Conservation (phyloP, 441 rosid species). For the Aquilaria agallochum region DNA sequence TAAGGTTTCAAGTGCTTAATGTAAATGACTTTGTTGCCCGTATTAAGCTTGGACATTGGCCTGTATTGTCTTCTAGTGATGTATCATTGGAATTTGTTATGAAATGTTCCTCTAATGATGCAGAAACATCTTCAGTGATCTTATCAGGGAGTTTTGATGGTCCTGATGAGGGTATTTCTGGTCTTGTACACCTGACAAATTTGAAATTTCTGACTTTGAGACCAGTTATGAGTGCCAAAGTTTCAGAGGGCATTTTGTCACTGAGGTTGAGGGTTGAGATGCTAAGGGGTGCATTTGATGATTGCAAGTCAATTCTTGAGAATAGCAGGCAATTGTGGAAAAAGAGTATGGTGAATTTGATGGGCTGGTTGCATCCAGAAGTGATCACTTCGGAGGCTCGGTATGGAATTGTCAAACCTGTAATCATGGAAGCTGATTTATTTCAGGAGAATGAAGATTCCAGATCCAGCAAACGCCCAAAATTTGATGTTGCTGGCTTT, state of each 20-base stretch:
- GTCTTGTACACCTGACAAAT: slow-evolving; percentile 76
- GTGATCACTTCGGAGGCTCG: slow-evolving; percentile 78
- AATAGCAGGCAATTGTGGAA: slow-evolving; percentile 75
- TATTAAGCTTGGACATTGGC: slow-evolving; percentile 93
- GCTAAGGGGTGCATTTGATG: slow-evolving; percentile 62
- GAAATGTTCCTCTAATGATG: slow-evolving; percentile 28
- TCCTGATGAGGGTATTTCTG: slow-evolving; percentile 78
- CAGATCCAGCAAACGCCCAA: slow-evolving; percentile 36
- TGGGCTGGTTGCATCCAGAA: slow-evolving; percentile 95
- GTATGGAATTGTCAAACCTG: slow-evolving; percentile 42
- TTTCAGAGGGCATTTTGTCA: slow-evolving; percentile 38
- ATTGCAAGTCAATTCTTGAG: slow-evolving; percentile 75
- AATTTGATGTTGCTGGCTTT: slow-evolving; percentile 74
- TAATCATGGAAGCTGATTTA: slow-evolving; percentile 28
- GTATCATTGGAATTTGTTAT: slow-evolving; percentile 60
- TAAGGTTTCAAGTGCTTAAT: slow-evolving; percentile 64
- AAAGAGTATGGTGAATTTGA: slow-evolving; percentile 84
- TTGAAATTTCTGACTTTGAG: slow-evolving; percentile 65
- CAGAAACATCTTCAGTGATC: slow-evolving; percentile 36
- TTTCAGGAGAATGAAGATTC: slow-evolving; percentile 23
- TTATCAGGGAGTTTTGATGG: slow-evolving; percentile 83
- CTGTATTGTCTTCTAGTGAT: slow-evolving; percentile 60
- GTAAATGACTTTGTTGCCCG: slow-evolving; percentile 46
- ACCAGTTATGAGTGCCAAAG: slow-evolving; percentile 36
- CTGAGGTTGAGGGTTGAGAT: slow-evolving; percentile 81